Evolutionary conservation across 2,329 filamentous ascomycete species (phyloP), one percentile per base, ranked within the genome.

Genomic region (Alternaria tenuissima): DNA sequence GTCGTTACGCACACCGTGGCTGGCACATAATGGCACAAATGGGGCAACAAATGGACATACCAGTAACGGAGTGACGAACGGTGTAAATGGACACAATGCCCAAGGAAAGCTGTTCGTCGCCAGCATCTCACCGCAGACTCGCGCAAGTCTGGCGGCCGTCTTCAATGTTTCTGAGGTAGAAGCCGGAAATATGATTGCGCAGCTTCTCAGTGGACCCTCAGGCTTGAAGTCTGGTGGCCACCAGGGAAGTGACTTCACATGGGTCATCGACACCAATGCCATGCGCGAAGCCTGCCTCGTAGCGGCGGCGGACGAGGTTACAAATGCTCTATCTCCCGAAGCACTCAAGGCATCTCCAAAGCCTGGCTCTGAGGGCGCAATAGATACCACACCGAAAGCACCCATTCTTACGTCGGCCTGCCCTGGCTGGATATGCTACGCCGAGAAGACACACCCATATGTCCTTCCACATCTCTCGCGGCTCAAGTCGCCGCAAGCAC

Each of bases 391-490:
- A 36, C 81, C 80, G 4, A 85, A 83, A 69, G 81, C 80, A 62
- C 91, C 92, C 0, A 88, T 94, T 30, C 85, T 99, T 43, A 93
- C 94, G 8, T 94, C 94, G 4, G 93, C 93, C 20, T 99, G 95
- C 77, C 95, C 95, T 1, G 95, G 95, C 7, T 99, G 96, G 94
- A 94, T 99, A 57, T 99, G 95, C 81, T 99, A 99, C 74, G 94
- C 94, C 26, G 95, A 99, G 78, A 98, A 99, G 81, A 98, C 94
- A 56, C 95, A 99, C 74, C 93, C 95, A 2, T 90, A 97, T 73
- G 89, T 98, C 56, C 85, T 99, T 51, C 93, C 93, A 28, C 93
- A 99, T 78, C 84, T 99, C 55, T 97, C 94, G 59, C 88, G 88
- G 51, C 85, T 98, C 64, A 99, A 98, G 78, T 97, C 94, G 5